Base-by-base conservation (phyloP, 2,329 filamentous ascomycete species). In the Venturia oleaginea region DNA sequence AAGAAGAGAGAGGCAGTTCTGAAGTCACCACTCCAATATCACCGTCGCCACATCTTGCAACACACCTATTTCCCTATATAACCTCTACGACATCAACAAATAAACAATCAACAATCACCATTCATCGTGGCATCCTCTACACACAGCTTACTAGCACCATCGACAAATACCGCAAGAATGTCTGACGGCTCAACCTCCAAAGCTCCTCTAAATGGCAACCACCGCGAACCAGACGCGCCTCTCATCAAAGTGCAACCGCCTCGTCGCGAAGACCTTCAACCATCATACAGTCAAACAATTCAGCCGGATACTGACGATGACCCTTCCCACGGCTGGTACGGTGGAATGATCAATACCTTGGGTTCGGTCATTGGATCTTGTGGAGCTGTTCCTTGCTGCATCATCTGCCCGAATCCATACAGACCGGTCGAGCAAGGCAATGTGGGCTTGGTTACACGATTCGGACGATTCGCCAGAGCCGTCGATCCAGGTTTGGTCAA, bases 401-500 rank as follows among this genome's bases (percentile, higher is more conserved):
- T 96, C 74, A 81, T 87, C 78, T 97, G 90, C 80, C 94, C 94
- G 61, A 99, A 99, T 79, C 94, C 93, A 2, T 97, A 92, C 84
- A 96, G 95, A 80, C 87, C 86, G 59, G 93, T 99, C 66, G 80
- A 84, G 64, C 94, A 97, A 79, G 94, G 94, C 71, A 92, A 96
- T 70, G 94, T 99, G 60, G 94, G 94, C 67, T 84, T 99, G 55
- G 88, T 99, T 74, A 96, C 92, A 73, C 95, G 93, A 77, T 99
- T 99, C 70, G 94, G 94, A 70, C 84, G 87, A 68, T 97, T 99
- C 79, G 91, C 96, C 77, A 90, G 92, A 76, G 92, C 94, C 13
- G 93, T 97, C 69, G 94, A 99, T 76, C 94, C 94, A 2, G 94
- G 94, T 75, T 87, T 99, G 38, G 91, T 97, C 77, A 96, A 96